Evolutionary conservation across 352 stramenopile genomes (phyloP), one percentile per base, ranked within the genome.

Genomic region (Globisporangium viniferum): DNA sequence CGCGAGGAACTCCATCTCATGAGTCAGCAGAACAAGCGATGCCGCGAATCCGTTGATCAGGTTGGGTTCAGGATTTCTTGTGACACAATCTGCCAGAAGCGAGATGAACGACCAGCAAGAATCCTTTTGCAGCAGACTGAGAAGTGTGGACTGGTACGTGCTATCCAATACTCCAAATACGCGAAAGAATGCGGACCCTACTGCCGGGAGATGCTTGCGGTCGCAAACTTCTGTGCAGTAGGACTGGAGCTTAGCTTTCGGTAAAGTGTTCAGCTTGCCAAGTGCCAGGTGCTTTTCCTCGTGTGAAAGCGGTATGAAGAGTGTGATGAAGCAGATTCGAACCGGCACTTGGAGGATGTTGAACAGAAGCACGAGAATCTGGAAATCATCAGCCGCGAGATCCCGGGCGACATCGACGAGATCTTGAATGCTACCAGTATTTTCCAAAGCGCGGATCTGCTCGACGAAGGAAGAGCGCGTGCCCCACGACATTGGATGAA

Each of bases 391-490:
- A 1, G 77, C 66, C 5, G 77, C 56, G 31, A 90, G 75, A 3
- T 77, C 75, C 6, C 61, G 72, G 5, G 83, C 68, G 14, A 86
- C 69, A 14, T 74, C 49, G 24, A 76, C 65, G 5, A 83, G 67
- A n/a, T 68, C 75, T 57, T 83, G 59, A 0, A 85, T 68, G 31
- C 89, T 66, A 2, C 57, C 64, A 4, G 62, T 59, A 0, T 68
- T 70, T 18, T 92, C 80, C 2, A 92, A 64, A 9, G 74, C 73
- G 18, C 79, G 81, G 29, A 89, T 74, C 67, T 92, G 82, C 68
- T 92, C 82, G 7, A 92, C 62, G 12, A 90, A 77, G 27, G 80
- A 70, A 14, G 82, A 90, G 0, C 82, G 75, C 12, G 78, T 79
- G 1, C 78, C 73, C 82, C 82, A 92, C 6, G 75, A 68, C 65